Evolutionary conservation across 2,329 filamentous ascomycete species (phyloP).

Genomic region (Drechmeria coniospora): DNA sequence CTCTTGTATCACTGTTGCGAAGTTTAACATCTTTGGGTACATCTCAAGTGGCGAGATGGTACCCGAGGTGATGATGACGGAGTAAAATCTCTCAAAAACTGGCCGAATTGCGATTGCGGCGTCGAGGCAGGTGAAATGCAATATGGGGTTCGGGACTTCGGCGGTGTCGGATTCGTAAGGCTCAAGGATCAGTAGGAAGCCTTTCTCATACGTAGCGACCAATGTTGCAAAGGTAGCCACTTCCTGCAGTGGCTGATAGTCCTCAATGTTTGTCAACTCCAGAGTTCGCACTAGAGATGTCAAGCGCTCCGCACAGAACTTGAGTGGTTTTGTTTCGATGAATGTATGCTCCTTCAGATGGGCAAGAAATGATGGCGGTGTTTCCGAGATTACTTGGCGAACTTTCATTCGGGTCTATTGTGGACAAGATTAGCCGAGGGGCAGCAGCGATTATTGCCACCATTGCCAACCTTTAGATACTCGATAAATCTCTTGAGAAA

Average conservation of each 20-base stretch:
- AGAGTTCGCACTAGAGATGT: constrained; percentile 90
- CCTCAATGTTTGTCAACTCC: constrained; percentile 93
- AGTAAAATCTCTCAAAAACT: constrained; percentile 93
- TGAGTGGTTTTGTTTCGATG: constrained; percentile 87
- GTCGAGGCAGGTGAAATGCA: constrained; percentile 93
- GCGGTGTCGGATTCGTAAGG: constrained; percentile 92
- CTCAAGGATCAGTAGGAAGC: constrained; percentile 90
- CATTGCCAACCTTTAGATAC: constrained; percentile 55
- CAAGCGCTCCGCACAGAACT: constrained; percentile 87
- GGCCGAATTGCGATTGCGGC: constrained; percentile 96
- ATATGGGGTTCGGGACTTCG: constrained; percentile 88
- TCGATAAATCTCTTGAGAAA: constrained; percentile 96
- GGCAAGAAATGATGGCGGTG: constrained; percentile 79
- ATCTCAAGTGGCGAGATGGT: constrained; percentile 96
- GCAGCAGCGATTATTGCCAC: not conserved
- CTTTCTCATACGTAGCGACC: constrained; percentile 91
- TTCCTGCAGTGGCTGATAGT: constrained; percentile 92
- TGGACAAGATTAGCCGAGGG: not conserved
- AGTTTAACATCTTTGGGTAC: constrained; percentile 98
- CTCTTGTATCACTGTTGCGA: constrained; percentile 83
- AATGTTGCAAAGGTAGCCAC: constrained; percentile 95
- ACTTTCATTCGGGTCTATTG: constrained; percentile 91
- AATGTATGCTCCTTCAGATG: constrained; percentile 94
- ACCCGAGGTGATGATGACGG: constrained; percentile 95
- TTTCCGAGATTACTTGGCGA: constrained; percentile 91